A percentile compares a stretch with the other conserved stretches of the same genome.
These are phyloP conservation scores for Nepenthes mirabilis DNA, from an alignment of 148 eudicot genomes.

Conservation along the genomic window DNA sequence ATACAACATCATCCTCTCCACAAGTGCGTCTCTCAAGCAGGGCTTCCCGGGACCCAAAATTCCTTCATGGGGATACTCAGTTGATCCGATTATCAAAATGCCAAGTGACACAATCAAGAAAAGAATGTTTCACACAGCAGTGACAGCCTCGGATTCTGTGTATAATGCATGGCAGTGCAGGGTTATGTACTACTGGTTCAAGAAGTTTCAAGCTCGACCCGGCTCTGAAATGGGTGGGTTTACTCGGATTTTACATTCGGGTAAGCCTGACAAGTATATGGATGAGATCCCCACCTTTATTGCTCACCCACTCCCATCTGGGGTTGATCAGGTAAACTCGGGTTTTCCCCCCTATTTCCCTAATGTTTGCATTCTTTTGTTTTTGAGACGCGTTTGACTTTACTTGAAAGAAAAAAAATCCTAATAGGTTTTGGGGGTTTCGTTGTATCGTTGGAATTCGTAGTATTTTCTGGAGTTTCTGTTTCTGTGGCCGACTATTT, in stretches of 20 bases:
- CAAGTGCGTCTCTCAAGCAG: constrained; percentile 62
- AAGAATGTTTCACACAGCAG: constrained; percentile 85
- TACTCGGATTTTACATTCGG: constrained; percentile 89
- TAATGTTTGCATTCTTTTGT: not conserved
- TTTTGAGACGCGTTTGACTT: not conserved
- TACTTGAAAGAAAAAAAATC: not conserved
- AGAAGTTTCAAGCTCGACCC: constrained; percentile 33
- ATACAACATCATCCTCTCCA: constrained; percentile 73
- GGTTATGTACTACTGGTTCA: constrained; percentile 94
- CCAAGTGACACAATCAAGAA: constrained; percentile 29
- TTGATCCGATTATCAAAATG: constrained; percentile 64
- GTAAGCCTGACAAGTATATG: constrained; percentile 51
- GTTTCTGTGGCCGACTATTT: no score
- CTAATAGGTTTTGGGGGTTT: not conserved
- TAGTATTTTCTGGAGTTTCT: no score
- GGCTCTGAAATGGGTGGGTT: constrained; percentile 94
- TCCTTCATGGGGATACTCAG: constrained; percentile 5
- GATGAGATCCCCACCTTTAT: constrained; percentile 98
- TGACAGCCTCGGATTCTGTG: constrained; percentile 80
- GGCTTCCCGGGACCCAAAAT: constrained; percentile 62
- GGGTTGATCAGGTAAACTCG: constrained; percentile 56
- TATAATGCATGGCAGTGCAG: constrained; percentile 95
- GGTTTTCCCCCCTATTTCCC: not conserved
- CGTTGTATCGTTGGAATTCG: not conserved
- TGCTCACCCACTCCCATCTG: constrained; percentile 82